phyloP scores from a whole-genome alignment of 352 stramenopile genomes.

The Globisporangium recalcitrans region DNA sequence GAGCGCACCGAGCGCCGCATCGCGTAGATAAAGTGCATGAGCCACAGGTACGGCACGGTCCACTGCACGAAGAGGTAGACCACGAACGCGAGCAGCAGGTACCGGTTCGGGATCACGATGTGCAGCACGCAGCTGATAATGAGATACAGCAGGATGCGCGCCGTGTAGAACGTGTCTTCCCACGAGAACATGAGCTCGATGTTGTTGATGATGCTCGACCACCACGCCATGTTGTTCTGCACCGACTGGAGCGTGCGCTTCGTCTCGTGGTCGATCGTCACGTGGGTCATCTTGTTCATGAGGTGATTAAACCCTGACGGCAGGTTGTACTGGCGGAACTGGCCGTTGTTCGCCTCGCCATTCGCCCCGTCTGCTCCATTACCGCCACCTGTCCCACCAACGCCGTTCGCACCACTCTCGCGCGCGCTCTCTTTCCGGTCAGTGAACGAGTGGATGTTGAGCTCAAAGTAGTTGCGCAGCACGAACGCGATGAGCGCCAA shows the following conservation, averaged over 20 bases:
- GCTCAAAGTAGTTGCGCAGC: constrained; percentile 80
- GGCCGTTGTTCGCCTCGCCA: constrained; percentile 29
- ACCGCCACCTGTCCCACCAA: not conserved
- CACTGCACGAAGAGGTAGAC: constrained; percentile 78
- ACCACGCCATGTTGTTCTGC: constrained; percentile 88
- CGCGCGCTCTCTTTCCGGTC: constrained; percentile 36
- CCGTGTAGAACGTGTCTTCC: constrained; percentile 85
- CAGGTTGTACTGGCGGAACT: constrained; percentile 77
- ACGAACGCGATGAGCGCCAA: constrained; percentile 75
- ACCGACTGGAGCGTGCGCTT: constrained; percentile 80
- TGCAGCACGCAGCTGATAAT: constrained; percentile 83
- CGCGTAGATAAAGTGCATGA: constrained; percentile 61
- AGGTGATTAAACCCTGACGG: constrained; percentile 80
- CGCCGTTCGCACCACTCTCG: not conserved
- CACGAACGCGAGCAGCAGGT: constrained; percentile 65
- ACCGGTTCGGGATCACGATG: constrained; percentile 83
- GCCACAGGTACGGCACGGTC: constrained; percentile 74
- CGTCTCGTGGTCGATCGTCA: constrained; percentile 80
- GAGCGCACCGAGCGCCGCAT: constrained; percentile 63
- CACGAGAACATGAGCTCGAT: constrained; percentile 87
- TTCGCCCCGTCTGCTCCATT: constrained; percentile 18
- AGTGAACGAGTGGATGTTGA: constrained; percentile 78
- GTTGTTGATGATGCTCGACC: constrained; percentile 75
- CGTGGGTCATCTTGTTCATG: constrained; percentile 89
- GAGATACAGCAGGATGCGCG: constrained; percentile 72